Conservation (phyloP, 176 grass and related monocot species). For the Cenchrus fungigraminus region DNA sequence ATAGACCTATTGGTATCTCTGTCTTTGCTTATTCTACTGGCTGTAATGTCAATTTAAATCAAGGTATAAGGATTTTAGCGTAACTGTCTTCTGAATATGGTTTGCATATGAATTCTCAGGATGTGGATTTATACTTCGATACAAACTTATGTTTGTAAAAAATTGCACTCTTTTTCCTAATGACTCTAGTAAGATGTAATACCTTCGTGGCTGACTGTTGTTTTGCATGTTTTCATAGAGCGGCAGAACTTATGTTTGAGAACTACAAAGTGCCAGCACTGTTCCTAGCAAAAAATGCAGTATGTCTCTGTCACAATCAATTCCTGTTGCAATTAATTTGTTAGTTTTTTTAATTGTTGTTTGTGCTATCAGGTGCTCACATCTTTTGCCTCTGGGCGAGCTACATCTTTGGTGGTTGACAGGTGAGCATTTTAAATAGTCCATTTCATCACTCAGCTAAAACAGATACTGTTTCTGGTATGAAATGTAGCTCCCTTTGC, state of each 20-base stretch:
- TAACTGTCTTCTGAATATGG: neutral
- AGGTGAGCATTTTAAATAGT: slow-evolving; percentile 59
- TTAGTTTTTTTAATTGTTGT: slow-evolving; percentile 44
- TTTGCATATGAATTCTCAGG: neutral
- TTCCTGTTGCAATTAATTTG: slow-evolving; percentile 36
- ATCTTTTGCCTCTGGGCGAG: slow-evolving; percentile 97
- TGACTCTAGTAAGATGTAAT: neutral
- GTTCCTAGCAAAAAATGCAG: slow-evolving; percentile 98
- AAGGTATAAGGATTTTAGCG: neutral
- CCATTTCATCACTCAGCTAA: neutral
- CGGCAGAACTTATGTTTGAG: slow-evolving; percentile 99
- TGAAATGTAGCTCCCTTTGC: slow-evolving; percentile 5
- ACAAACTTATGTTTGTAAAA: neutral
- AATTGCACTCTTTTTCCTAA: slow-evolving; percentile 14
- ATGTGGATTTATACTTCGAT: neutral
- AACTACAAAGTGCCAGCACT: slow-evolving; percentile 96
- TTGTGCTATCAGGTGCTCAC: slow-evolving; percentile 81
- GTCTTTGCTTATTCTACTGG: neutral
- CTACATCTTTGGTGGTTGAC: slow-evolving; percentile 97
- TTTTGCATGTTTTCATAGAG: slow-evolving; percentile 60
- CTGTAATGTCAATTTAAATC: slow-evolving; percentile 3
- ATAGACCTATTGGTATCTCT: neutral
- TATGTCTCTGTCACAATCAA: slow-evolving; percentile 56
- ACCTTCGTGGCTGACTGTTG: slow-evolving; percentile 32
- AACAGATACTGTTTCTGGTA: slow-evolving; percentile 5